A percentile compares a stretch with the other conserved stretches of the same genome.
These are phyloP conservation scores for Eremothecium coryli DNA, from an alignment of 1,139 yeast genomes.

Conservation along the genomic window DNA sequence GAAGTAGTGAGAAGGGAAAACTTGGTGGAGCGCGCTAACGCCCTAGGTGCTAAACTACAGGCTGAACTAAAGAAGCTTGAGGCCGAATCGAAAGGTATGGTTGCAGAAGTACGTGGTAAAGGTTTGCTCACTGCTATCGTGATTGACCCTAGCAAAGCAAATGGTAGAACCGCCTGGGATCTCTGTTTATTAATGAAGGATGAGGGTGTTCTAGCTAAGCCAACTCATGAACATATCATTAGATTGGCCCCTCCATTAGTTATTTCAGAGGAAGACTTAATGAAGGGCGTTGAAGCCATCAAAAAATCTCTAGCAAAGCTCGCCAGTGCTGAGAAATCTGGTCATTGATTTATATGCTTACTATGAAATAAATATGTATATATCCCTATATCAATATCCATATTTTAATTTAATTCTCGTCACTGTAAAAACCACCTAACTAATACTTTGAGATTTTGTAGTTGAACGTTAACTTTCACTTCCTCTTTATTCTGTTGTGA, in stretches of 20 bases:
- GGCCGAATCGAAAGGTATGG: slow-evolving; percentile 55
- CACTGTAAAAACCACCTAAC: too few species aligned
- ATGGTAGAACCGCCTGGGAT: slow-evolving; percentile 95
- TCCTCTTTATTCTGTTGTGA: too few species aligned
- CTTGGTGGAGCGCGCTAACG: slow-evolving; percentile 67
- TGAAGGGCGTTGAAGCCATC: slow-evolving; percentile 72
- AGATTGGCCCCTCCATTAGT: slow-evolving; percentile 95
- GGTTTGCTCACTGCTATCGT: slow-evolving; percentile 90
- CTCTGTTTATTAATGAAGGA: slow-evolving; percentile 83
- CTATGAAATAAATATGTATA: neutral
- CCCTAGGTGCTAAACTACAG: slow-evolving; percentile 63
- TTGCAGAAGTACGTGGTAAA: slow-evolving; percentile 85
- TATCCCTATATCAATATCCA: neutral
- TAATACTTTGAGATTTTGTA: too few species aligned
- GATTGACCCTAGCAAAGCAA: slow-evolving; percentile 72
- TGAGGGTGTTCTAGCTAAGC: slow-evolving; percentile 87
- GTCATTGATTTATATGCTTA: slow-evolving; percentile 6
- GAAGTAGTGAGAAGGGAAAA: slow-evolving; percentile 84
- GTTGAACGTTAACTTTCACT: too few species aligned
- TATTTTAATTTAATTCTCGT: too few species aligned
- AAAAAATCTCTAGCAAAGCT: slow-evolving; percentile 42
- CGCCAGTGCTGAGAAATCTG: slow-evolving; percentile 9
- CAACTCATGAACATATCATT: slow-evolving; percentile 92
- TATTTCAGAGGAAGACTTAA: slow-evolving; percentile 76
- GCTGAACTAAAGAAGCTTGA: slow-evolving; percentile 57